Evolutionary conservation across 805 yeast species (phyloP).

Genomic region (Candida koratica): DNA sequence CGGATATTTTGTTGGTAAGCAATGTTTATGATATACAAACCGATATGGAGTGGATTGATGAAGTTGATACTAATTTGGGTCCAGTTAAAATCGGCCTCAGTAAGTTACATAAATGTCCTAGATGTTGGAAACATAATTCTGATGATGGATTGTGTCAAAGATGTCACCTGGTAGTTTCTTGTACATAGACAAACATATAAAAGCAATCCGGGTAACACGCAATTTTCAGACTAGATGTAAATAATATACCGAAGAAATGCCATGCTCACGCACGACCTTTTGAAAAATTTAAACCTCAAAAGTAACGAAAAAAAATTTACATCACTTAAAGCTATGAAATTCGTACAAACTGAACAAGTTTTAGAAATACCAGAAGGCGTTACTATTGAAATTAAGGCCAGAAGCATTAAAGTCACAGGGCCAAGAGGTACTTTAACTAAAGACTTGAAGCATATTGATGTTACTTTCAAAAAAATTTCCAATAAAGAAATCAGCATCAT

Average conservation of each 20-base stretch:
- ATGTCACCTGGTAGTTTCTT: slow-evolving; percentile 44
- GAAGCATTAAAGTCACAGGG: slow-evolving; percentile 86
- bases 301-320: slow-evolving; percentile 2
- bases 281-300: slow-evolving; percentile 1
- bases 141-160: slow-evolving; percentile 56
- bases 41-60: slow-evolving; percentile 8
- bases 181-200: slow-evolving; percentile 1
- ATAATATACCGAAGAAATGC: too few relatives aligned
- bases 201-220: slow-evolving; percentile 2
- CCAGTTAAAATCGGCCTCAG: slow-evolving; percentile 41
- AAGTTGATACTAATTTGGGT: slow-evolving; percentile 18
- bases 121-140: slow-evolving; percentile 87
- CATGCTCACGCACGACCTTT: slow-evolving; percentile 6
- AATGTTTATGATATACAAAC: slow-evolving; percentile 34
- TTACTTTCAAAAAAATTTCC: slow-evolving; percentile 79
- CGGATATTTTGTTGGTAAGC: slow-evolving; percentile 62
- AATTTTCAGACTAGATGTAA: too few relatives aligned
- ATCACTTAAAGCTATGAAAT: slow-evolving; percentile 50
- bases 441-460: slow-evolving; percentile 91
- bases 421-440: slow-evolving; percentile 95
- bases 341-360: slow-evolving; percentile 81
- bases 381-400: slow-evolving; percentile 84
- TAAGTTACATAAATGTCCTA: slow-evolving; percentile 65
- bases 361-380: slow-evolving; percentile 91
- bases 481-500: slow-evolving; percentile 76